phyloP scores from a whole-genome alignment of 106 monocot genomes.

The Dioscorea zingiberensis region DNA sequence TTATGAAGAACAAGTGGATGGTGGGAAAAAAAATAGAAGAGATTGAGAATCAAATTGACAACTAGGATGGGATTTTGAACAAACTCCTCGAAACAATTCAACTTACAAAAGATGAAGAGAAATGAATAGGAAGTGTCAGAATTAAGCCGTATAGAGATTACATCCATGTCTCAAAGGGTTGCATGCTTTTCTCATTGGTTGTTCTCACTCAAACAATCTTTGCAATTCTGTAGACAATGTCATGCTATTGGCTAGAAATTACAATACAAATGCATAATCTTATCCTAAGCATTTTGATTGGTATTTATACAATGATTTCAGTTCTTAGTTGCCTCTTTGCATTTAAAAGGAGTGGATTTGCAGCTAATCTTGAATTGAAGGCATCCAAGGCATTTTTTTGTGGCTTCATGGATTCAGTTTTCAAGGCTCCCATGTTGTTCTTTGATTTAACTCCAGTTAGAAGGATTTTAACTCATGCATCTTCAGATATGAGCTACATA shows the following conservation, averaged over 20 bases:
- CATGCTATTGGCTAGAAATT: constrained; percentile 73
- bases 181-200: constrained; percentile 20
- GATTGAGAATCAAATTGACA: neutral
- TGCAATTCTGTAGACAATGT: constrained; percentile 38
- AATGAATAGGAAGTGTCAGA: constrained; percentile 54
- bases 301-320: constrained; percentile 51
- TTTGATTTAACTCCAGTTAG: constrained; percentile 86
- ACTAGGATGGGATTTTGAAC: constrained; percentile 22
- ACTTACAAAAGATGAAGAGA: constrained; percentile 75
- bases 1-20: neutral
- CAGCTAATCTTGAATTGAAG: constrained; percentile 51
- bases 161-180: constrained; percentile 36
- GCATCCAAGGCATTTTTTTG: constrained; percentile 77
- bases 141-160: constrained; percentile 63
- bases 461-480: constrained; percentile 76
- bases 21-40: constrained; percentile 4
- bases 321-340: constrained; percentile 48
- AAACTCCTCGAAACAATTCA: constrained; percentile 17
- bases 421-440: constrained; percentile 82
- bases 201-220: constrained; percentile 40
- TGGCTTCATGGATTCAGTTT: constrained; percentile 73
- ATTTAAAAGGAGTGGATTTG: constrained; percentile 36
- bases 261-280: constrained; percentile 33
- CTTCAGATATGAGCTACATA: constrained; percentile 72
- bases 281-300: constrained; percentile 28